Base-by-base conservation (phyloP, 495 filamentous ascomycete genomes). In the Amorphotheca resinae region DNA sequence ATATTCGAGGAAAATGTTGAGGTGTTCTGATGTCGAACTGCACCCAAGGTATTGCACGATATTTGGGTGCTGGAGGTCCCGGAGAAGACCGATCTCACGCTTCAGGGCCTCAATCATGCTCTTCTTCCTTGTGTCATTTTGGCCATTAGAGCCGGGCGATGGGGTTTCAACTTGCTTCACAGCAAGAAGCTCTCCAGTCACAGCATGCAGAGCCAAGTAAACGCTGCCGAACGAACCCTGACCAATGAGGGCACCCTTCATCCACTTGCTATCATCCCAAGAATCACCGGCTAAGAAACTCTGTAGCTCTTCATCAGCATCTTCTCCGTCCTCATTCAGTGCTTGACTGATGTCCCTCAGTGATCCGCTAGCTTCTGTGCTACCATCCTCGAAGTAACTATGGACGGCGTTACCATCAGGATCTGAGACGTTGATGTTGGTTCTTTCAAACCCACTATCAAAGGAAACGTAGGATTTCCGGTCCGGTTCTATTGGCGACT, bases 1-100 rank as follows among this genome's bases (percentile, higher is more conserved):
- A 63, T 99, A 99, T 63, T 99, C 91, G 54, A 99, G 75, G 77
- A 99, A 99, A 80, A 99, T 99, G 67, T 99, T 99, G 51, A 99
- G 76, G 53, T 93, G 82, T 41, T 85, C 74, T 42, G 87, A 81
- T 46, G 94, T 89, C 25, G 87, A 87, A 53, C 84, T 83, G 36
- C 86, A 93, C 33, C 89, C 91, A 26, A 96, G 77, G 55, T 99
- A 99, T 55, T 95, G 93, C 54, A 99, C 91, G 57, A 99, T 96
- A 57, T 99, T 96, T 31, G 84, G 76, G 54, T 99, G 91, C 48
- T 93, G 86, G 34, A 99, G 77, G 52, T 94, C 93, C 48, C 89
- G 84, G 22, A 99, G 71, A 15, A 99, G 77, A 50, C 80, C 79
- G 58, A 99, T 99, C 59, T 99, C 91, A 52, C 87, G 83, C 66